These are phyloP conservation scores for Cladosporium sp. DNA, from an alignment of 2,329 filamentous ascomycete genomes.

Conservation along the genomic window DNA sequence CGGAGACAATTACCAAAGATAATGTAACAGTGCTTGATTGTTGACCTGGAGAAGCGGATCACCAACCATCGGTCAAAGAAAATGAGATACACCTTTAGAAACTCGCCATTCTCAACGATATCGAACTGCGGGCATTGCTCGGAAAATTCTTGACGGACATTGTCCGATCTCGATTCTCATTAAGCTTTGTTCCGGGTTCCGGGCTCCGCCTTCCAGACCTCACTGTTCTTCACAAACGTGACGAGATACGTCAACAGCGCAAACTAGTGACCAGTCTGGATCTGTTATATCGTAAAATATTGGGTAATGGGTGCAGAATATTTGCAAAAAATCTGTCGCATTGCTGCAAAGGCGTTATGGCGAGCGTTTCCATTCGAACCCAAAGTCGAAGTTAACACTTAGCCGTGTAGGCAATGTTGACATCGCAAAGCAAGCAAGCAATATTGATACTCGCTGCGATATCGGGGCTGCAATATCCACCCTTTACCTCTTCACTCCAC, in stretches of 20 bases:
- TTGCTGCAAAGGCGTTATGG: not conserved
- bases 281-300: not conserved
- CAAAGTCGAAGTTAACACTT: not conserved
- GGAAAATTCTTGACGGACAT: not conserved
- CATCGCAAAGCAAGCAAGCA: not conserved
- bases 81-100: not conserved
- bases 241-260: not conserved
- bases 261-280: not conserved
- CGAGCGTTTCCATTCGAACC: not conserved
- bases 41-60: slow-evolving; percentile 1
- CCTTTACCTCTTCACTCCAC: not conserved
- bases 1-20: not conserved
- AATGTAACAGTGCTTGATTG: not conserved
- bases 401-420: not conserved
- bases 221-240: not conserved
- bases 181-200: not conserved
- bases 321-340: not conserved
- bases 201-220: not conserved
- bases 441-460: not conserved
- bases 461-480: not conserved
- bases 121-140: not conserved
- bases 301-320: not conserved
- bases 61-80: not conserved
- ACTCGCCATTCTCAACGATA: not conserved
- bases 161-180: not conserved